Conservation (phyloP, 148 eudicot genomes). For the Agrostemma githago region DNA sequence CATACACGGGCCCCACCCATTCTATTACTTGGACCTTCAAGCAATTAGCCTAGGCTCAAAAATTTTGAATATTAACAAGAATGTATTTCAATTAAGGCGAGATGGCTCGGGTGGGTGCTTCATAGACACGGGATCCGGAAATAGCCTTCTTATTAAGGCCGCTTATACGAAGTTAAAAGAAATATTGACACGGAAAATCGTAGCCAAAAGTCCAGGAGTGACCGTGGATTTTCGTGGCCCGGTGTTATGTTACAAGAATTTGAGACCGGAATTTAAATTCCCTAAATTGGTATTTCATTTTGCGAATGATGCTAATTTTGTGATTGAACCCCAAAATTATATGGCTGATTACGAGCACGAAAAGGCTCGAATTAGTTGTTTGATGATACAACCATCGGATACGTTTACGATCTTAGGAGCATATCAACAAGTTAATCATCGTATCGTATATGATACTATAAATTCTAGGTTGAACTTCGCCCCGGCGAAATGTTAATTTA, state of each 20-base stretch:
- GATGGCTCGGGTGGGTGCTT: not conserved
- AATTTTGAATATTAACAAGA: not conserved
- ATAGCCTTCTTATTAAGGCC: not conserved
- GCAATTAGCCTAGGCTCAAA: not conserved
- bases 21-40: not conserved
- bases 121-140: not conserved
- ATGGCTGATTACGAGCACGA: not conserved
- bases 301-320: not conserved
- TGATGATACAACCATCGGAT: not conserved
- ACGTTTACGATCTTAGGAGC: not conserved
- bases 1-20: not conserved
- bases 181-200: not conserved
- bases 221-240: not conserved
- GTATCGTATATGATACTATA: slow-evolving; percentile 15
- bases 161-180: not conserved
- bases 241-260: not conserved
- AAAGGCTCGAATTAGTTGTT: not conserved
- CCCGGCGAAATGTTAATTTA: not conserved
- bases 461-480: not conserved
- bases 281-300: slow-evolving; percentile 1
- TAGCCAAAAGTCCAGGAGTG: not conserved
- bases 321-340: not conserved
- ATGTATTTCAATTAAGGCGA: not conserved
- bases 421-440: slow-evolving; percentile 8
- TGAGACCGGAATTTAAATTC: not conserved